A percentile compares a stretch with the other conserved stretches of the same genome.
Evolutionary conservation across 2,329 filamentous ascomycete genomes (phyloP).

Genomic region (Aureobasidium sp.): DNA sequence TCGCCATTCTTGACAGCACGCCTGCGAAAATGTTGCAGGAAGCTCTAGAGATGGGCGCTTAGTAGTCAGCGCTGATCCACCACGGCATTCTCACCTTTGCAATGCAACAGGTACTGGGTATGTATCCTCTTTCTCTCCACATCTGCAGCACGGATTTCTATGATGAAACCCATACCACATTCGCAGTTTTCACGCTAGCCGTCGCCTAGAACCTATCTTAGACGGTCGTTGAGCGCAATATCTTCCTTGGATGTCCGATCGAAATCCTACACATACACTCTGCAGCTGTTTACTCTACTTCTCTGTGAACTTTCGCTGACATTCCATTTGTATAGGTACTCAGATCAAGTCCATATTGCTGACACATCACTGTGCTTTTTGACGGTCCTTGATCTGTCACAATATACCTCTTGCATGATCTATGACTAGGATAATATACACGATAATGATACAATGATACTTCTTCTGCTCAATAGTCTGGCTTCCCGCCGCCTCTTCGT

Average conservation of each 20-base stretch:
- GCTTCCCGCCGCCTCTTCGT: constrained; percentile 35
- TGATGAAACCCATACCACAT: constrained; percentile 73
- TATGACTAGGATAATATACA: neutral
- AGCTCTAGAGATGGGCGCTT: neutral
- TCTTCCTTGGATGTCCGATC: constrained; percentile 38
- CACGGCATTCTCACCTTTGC: neutral
- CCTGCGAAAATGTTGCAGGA: neutral
- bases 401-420: neutral
- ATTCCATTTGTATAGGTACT: neutral
- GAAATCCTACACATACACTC: neutral
- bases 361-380: neutral
- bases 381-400: neutral
- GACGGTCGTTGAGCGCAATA: constrained; percentile 32
- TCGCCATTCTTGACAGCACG: neutral
- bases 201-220: constrained; percentile 34
- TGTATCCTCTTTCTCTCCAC: neutral
- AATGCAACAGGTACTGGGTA: neutral
- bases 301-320: neutral
- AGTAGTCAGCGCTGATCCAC: too few relatives aligned
- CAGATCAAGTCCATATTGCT: neutral
- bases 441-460: neutral
- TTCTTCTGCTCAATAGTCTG: constrained; percentile 25
- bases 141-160: constrained; percentile 28
- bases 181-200: constrained; percentile 77
- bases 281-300: neutral